phyloP scores from a whole-genome alignment of 108 stramenopile species.

The Parietichytrium sp. region DNA sequence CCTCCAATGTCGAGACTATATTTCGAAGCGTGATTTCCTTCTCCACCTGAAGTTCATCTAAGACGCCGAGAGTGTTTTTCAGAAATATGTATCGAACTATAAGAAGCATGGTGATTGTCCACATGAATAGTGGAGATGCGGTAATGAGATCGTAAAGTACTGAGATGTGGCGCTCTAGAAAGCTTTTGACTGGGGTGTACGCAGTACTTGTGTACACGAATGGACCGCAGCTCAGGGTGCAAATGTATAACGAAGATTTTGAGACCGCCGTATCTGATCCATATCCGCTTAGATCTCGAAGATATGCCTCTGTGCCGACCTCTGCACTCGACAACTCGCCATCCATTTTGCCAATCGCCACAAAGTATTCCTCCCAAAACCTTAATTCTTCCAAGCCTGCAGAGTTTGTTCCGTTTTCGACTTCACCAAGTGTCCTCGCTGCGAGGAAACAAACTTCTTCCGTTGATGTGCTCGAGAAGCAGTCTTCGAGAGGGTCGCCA shows the following conservation, averaged over 20 bases:
- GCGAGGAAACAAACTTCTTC: neutral
- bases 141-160: neutral
- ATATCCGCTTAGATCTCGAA: neutral
- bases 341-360: neutral
- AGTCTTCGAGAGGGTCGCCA: neutral
- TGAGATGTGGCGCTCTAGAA: neutral
- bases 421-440: neutral
- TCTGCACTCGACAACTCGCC: neutral
- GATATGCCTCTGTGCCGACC: neutral
- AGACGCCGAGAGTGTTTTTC: slow-evolving; percentile 26
- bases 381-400: neutral
- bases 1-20: neutral
- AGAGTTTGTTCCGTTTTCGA: too few relatives aligned
- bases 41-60: slow-evolving; percentile 24
- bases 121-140: neutral
- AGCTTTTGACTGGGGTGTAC: neutral
- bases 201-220: neutral
- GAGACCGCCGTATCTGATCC: neutral
- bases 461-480: neutral
- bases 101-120: neutral
- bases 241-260: neutral
- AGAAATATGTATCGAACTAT: slow-evolving; percentile 7
- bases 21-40: slow-evolving; percentile 13
- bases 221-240: slow-evolving; percentile 26
- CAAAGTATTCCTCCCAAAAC: slow-evolving; percentile 25